Evolutionary conservation across 2,329 filamentous ascomycete genomes (phyloP).

Genomic region (Didymella glomerata): DNA sequence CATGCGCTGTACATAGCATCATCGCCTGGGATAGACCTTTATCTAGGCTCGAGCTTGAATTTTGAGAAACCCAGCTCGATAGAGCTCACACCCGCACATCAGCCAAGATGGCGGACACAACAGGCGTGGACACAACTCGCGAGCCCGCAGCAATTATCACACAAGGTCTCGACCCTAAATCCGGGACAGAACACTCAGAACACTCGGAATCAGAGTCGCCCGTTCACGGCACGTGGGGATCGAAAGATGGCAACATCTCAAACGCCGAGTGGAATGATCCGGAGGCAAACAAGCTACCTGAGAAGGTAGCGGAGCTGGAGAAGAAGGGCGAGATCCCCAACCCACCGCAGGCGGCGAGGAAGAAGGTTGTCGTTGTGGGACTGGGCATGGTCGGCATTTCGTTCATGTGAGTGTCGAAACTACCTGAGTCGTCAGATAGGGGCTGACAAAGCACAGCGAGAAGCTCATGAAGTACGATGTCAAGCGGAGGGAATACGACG

Average conservation of each 20-base stretch:
- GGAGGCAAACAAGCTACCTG: conserved; percentile 56
- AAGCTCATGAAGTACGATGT: conserved; percentile 87
- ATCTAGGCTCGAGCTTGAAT: not conserved
- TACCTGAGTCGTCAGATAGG: not conserved
- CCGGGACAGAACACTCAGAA: conserved; percentile 39
- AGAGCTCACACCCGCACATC: not conserved
- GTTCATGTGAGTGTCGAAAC: conserved; percentile 74
- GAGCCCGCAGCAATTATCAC: conserved; percentile 39
- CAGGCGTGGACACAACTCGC: not conserved
- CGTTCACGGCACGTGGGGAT: conserved; percentile 37
- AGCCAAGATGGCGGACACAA: conserved; percentile 28
- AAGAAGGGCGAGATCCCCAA: conserved; percentile 42
- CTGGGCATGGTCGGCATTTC: conserved; percentile 91
- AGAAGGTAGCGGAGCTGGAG: conserved; percentile 51
- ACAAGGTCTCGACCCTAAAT: conserved; percentile 45
- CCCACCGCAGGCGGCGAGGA: conserved; percentile 52
- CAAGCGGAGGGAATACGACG: conserved; percentile 76
- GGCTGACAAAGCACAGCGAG: conserved; percentile 64
- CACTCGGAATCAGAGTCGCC: conserved; percentile 36
- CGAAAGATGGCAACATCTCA: conserved; percentile 49
- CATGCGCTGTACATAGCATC: not conserved
- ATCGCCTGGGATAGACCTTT: not conserved
- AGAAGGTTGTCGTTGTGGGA: conserved; percentile 82
- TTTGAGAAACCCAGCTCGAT: conserved; percentile 6
- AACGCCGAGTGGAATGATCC: conserved; percentile 58